These are phyloP conservation scores for Albizia julibrissin DNA, from an alignment of 306 rosid species.

Conservation along the genomic window DNA sequence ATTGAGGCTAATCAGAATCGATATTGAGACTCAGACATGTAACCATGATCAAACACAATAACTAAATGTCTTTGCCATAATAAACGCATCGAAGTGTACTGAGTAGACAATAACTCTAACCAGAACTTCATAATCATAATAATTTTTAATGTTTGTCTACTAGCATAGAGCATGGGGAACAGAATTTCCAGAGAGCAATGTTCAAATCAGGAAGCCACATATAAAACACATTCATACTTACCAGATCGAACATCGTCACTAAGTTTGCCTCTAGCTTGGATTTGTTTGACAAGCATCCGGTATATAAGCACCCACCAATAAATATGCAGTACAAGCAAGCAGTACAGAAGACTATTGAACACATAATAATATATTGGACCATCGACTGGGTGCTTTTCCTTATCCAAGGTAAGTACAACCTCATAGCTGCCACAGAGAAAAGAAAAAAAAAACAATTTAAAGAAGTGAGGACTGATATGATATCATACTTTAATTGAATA, in stretches of 20 bases:
- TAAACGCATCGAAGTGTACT: constrained; percentile 11
- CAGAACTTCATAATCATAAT: constrained; percentile 7
- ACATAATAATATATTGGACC: constrained; percentile 92
- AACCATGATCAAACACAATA: not conserved
- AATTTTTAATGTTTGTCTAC: not conserved
- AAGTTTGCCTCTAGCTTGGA: constrained; percentile 83
- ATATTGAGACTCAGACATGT: constrained; percentile 7
- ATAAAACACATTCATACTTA: constrained; percentile 44
- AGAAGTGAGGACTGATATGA: not conserved
- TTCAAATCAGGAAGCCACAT: constrained; percentile 22
- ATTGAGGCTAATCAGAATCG: not conserved
- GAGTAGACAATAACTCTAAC: constrained; percentile 23
- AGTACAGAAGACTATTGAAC: constrained; percentile 84
- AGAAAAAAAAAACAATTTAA: constrained; percentile 21
- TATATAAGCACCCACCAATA: constrained; percentile 96
- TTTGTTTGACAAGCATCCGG: constrained; percentile 97
- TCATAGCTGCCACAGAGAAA: constrained; percentile 72
- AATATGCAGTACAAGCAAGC: constrained; percentile 87
- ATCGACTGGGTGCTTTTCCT: constrained; percentile 63
- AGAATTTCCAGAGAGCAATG: constrained; percentile 3
- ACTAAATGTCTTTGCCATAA: not conserved
- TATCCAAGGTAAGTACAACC: constrained; percentile 79
- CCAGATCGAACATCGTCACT: constrained; percentile 99
- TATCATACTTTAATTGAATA: constrained; percentile 24
- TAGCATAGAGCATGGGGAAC: constrained; percentile 14